A percentile compares a stretch with the other conserved stretches of the same genome.
Conservation (phyloP, 2,329 filamentous ascomycete genomes). For the Thielaviopsis euricoi region DNA sequence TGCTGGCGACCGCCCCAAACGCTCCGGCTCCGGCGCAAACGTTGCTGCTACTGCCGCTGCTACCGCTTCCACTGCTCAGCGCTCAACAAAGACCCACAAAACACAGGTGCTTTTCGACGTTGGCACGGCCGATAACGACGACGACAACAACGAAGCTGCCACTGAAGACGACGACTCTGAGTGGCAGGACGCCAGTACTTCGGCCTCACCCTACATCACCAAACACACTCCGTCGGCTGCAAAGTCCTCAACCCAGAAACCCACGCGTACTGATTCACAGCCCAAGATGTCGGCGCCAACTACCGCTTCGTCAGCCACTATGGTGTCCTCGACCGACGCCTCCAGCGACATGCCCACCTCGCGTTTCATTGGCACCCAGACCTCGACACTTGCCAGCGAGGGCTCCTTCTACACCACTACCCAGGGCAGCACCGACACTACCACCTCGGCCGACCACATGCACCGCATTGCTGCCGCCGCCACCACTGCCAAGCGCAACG, state of each 20-base stretch:
- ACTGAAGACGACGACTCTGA: slow-evolving; percentile 34
- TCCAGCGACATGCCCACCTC: slow-evolving; percentile 34
- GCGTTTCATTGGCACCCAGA: slow-evolving; percentile 38
- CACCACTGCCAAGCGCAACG: background rate
- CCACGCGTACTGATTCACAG: background rate
- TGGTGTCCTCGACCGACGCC: slow-evolving; percentile 10
- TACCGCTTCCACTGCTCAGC: slow-evolving; percentile 21
- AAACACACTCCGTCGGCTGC: slow-evolving; percentile 4
- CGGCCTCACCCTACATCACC: slow-evolving; percentile 37
- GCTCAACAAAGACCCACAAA: slow-evolving; percentile 30
- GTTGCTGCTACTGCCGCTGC: slow-evolving; percentile 18
- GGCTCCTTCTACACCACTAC: slow-evolving; percentile 34
- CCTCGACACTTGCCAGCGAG: slow-evolving; percentile 32
- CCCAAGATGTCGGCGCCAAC: slow-evolving; percentile 2
- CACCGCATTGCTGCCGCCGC: slow-evolving; percentile 17
- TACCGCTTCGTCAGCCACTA: background rate
- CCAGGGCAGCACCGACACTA: slow-evolving; percentile 14
- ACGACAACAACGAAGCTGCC: slow-evolving; percentile 26
- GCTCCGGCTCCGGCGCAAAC: slow-evolving; percentile 20
- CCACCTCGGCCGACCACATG: slow-evolving; percentile 19
- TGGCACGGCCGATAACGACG: slow-evolving; percentile 38
- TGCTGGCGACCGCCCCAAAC: slow-evolving; percentile 31
- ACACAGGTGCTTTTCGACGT: slow-evolving; percentile 47
- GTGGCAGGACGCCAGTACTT: slow-evolving; percentile 51
- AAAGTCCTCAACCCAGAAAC: background rate